Conservation (phyloP, 192 early-diverging fungal species). For the Coemansia sp. region DNA sequence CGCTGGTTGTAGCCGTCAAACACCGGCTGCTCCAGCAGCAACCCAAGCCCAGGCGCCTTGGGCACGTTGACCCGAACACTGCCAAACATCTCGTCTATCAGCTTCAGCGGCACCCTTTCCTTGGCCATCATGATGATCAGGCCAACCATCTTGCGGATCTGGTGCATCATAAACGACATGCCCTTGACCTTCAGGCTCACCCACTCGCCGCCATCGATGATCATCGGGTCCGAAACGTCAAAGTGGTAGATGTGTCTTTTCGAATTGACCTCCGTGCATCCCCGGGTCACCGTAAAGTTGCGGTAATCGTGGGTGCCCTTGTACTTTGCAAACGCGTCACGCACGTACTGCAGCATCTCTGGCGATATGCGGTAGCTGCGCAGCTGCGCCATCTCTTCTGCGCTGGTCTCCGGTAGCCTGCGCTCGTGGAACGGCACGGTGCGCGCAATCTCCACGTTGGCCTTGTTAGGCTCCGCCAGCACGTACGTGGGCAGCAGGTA, state of each 20-base stretch:
- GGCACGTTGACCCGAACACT: slow-evolving; percentile 87
- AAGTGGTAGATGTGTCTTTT: slow-evolving; percentile 85
- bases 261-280: slow-evolving; percentile 74
- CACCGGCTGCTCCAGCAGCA: slow-evolving; percentile 81
- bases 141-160: slow-evolving; percentile 99
- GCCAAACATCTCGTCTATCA: slow-evolving; percentile 70
- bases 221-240: slow-evolving; percentile 69
- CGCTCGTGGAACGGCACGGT: slow-evolving; percentile 34
- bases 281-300: slow-evolving; percentile 89
- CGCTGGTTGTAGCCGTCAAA: slow-evolving; percentile 68
- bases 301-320: slow-evolving; percentile 91
- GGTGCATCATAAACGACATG: slow-evolving; percentile 98
- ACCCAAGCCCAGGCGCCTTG: slow-evolving; percentile 90
- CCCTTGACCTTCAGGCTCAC: slow-evolving; percentile 89
- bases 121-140: slow-evolving; percentile 83
- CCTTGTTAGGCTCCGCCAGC: slow-evolving; percentile 57
- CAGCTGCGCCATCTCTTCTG: slow-evolving; percentile 63
- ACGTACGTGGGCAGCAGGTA: slow-evolving; percentile 94
- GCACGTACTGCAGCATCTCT: slow-evolving; percentile 66
- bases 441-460: slow-evolving; percentile 40
- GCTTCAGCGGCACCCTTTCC: slow-evolving; percentile 62
- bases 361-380: slow-evolving; percentile 67
- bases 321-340: slow-evolving; percentile 69
- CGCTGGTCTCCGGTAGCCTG: slow-evolving; percentile 37
- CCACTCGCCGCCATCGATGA: slow-evolving; percentile 81